Conservation (phyloP, 169 alveolate species). For the Plasmodium gaboni region DNA sequence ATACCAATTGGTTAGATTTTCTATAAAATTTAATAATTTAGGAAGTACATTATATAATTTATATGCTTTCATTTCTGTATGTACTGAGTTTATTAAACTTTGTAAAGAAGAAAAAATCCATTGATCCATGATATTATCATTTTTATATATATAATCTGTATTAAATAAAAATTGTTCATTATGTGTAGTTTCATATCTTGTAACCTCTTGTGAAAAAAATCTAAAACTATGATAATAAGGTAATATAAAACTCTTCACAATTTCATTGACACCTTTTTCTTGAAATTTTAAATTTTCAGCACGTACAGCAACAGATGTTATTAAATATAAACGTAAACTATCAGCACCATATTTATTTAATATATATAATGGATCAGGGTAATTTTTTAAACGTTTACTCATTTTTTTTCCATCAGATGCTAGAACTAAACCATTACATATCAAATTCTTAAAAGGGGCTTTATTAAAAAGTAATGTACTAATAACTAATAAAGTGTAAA, state of each 20-base stretch:
- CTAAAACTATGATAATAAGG: conserved; percentile 98
- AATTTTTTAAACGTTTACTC: conserved; percentile 98
- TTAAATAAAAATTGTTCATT: conserved; percentile 89
- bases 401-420: conserved; percentile 98
- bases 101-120: conserved; percentile 96
- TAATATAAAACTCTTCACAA: conserved; percentile 96
- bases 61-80: conserved; percentile 96
- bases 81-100: conserved; percentile 87
- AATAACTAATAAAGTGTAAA: conserved; percentile 94
- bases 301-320: conserved; percentile 97
- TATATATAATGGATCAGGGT: conserved; percentile 95
- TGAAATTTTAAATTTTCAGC: conserved; percentile 96
- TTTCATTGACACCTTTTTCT: conserved; percentile 94
- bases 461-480: conserved; percentile 93
- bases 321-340: conserved; percentile 95
- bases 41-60: conserved; percentile 97
- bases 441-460: conserved; percentile 96
- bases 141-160: conserved; percentile 76
- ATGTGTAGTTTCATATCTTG: conserved; percentile 91
- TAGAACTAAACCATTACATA: conserved; percentile 96
- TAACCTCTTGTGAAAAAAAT: conserved; percentile 95
- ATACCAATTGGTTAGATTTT: conserved; percentile 97
- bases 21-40: conserved; percentile 94
- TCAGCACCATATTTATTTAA: conserved; percentile 95
- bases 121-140: conserved; percentile 93